A percentile compares a stretch with the other conserved stretches of the same genome.
Evolutionary conservation across 2,329 filamentous ascomycete species (phyloP).

Genomic region (Lachnellula cervina): DNA sequence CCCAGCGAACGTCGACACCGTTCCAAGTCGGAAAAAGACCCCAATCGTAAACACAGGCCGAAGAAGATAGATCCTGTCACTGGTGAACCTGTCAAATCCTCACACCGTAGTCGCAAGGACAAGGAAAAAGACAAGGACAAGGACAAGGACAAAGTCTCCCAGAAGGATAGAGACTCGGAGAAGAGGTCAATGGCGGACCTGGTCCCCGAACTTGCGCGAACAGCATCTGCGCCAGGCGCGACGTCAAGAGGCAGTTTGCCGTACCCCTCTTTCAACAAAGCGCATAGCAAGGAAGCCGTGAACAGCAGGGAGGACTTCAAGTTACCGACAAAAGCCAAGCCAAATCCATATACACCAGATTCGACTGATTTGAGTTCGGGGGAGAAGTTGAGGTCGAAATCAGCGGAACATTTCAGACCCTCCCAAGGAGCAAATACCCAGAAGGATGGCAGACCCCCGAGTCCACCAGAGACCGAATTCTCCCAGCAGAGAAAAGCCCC

Average conservation of each 20-base stretch:
- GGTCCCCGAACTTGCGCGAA: conserved; percentile 41
- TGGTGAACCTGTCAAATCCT: conserved; percentile 26
- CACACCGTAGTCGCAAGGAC: conserved; percentile 28
- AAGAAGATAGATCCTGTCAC: conserved; percentile 30
- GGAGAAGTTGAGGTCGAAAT: conserved; percentile 44
- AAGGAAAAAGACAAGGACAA: conserved; percentile 10
- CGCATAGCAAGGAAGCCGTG: conserved; percentile 83
- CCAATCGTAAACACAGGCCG: conserved; percentile 30
- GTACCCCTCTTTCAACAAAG: conserved; percentile 83
- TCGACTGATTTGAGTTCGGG: conserved; percentile 61
- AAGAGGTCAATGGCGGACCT: conserved; percentile 41
- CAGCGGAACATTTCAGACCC: conserved; percentile 37
- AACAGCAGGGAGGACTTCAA: conserved; percentile 42
- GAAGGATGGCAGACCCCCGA: conserved; percentile 52
- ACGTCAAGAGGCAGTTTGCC: conserved; percentile 44
- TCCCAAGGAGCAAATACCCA: conserved; percentile 39
- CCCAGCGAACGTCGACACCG: conserved; percentile 27
- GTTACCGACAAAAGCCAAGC: conserved; percentile 18
- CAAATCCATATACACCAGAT: conserved; percentile 58
- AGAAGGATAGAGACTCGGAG: conserved; percentile 6
- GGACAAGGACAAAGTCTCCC: conserved; percentile 17
- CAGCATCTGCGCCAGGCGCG: conserved; percentile 29
- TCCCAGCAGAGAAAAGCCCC: conserved; percentile 39
- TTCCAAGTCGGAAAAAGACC: conserved; percentile 29
- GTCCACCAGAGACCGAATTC: conserved; percentile 59